phyloP scores from a whole-genome alignment of 2,329 filamentous ascomycete species.

The Sclerotinia trifoliorum region DNA sequence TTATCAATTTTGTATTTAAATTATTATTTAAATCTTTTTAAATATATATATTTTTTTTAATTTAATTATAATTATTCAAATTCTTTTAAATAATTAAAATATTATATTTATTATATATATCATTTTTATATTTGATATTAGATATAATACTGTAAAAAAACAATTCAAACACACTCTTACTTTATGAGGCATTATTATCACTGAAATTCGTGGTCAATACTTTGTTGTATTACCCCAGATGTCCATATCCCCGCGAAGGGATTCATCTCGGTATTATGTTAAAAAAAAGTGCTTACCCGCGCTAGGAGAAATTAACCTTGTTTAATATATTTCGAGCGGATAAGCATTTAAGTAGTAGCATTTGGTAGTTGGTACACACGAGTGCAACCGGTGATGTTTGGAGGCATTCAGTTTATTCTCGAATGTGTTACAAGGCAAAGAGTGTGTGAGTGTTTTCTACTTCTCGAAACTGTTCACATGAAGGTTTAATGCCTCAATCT shows the following conservation, averaged over 20 bases:
- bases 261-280: background rate
- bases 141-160: too few species aligned
- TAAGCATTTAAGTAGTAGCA: background rate
- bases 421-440: background rate
- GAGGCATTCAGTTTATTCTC: background rate
- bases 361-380: background rate
- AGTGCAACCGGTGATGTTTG: background rate
- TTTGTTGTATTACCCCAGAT: slow-evolving; percentile 17
- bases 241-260: background rate
- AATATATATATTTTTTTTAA: too few species aligned
- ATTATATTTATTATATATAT: too few species aligned
- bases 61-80: too few species aligned
- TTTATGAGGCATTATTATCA: background rate
- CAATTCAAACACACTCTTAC: too few species aligned
- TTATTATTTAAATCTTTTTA: too few species aligned
- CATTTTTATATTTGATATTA: too few species aligned
- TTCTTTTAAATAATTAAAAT: too few species aligned
- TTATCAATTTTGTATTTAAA: too few species aligned
- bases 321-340: background rate
- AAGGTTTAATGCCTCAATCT: background rate
- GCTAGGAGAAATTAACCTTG: background rate
- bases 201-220: slow-evolving; percentile 1
- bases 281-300: background rate
- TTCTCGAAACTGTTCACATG: background rate
- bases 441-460: background rate